A percentile compares a stretch with the other conserved stretches of the same genome.
These are phyloP conservation scores for Hylodesmum podocarpum DNA, from an alignment of 306 rosid genomes.

Conservation along the genomic window DNA sequence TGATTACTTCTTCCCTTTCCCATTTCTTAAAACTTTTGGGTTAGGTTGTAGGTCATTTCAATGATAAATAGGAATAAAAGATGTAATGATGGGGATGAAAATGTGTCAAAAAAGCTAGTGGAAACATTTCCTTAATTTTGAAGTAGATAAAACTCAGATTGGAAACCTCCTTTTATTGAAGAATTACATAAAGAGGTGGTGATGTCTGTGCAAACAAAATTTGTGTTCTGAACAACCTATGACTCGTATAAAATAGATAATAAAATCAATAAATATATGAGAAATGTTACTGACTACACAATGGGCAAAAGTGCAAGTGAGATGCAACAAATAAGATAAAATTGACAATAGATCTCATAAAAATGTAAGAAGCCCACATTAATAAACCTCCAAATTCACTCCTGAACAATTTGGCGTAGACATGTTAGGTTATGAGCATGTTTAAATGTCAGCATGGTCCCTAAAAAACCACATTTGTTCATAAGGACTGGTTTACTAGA, in stretches of 20 bases:
- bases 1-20: conserved; percentile 5
- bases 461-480: neutral
- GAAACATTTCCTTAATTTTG: neutral
- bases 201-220: neutral
- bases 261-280: neutral
- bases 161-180: conserved; percentile 7
- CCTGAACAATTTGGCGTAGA: neutral
- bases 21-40: neutral
- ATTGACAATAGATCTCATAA: neutral
- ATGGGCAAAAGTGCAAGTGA: neutral
- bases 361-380: neutral
- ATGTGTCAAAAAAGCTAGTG: neutral
- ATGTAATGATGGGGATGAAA: conserved; percentile 5
- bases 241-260: conserved; percentile 8
- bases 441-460: neutral
- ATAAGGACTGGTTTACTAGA: neutral
- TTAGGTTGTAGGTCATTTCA: neutral
- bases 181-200: neutral
- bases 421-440: neutral
- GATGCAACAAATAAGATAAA: conserved; percentile 2
- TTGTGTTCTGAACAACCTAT: neutral
- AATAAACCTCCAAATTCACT: neutral
- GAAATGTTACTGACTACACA: neutral
- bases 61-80: conserved; percentile 13
- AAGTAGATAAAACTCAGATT: neutral